Evolutionary conservation across 495 filamentous ascomycete species (phyloP), one percentile per base, ranked within the genome.

Genomic region (Lophiostoma macrostomum): DNA sequence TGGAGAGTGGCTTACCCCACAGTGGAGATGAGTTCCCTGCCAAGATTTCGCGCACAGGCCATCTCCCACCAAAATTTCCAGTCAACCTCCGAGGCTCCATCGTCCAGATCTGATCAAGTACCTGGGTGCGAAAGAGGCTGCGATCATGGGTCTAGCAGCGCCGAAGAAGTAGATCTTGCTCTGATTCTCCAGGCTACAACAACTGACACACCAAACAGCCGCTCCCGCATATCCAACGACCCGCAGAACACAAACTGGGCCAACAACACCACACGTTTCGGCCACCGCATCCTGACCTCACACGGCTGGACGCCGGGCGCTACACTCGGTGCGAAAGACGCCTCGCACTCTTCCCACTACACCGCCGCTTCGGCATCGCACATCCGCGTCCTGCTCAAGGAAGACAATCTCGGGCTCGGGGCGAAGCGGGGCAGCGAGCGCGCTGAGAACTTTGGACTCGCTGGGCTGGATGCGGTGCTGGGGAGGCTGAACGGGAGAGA

Each of bases 241-340:
- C 91, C 91, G 12, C 95, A 96, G 67, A 96, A 96, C 67, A 95
- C 87, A 24, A 80, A 79, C 72, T 98, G 91, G 91, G 80, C 85
- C 38, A 83, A 82, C 54, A 85, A 88, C 60, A 90, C 87, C 54
- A 75, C 78, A 37, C 80, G 81, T 40, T 96, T 89, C 64, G 91
- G 91, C 60, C 90, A 95, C 66, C 83, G 78, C 59, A 87, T 96
- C 47, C 81, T 98, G 55, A 80, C 84, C 45, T 74, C 83, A 1
- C 90, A 96, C 63, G 91, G 91, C 38, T 98, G 91, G 91, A 80
- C 80, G 36, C 91, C 91, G 0, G 91, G 91, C 20, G 74, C 80
- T 52, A 84, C 79, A 41, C 78, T 98, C 23, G 93, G 91, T 23
- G 84, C 82, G 7, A 78, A 81, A 51, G 75, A 87, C 63, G 80